Evolutionary conservation across 768 basidiomycete genomes (phyloP).

Genomic region (Trichaptum fuscoviolaceum): DNA sequence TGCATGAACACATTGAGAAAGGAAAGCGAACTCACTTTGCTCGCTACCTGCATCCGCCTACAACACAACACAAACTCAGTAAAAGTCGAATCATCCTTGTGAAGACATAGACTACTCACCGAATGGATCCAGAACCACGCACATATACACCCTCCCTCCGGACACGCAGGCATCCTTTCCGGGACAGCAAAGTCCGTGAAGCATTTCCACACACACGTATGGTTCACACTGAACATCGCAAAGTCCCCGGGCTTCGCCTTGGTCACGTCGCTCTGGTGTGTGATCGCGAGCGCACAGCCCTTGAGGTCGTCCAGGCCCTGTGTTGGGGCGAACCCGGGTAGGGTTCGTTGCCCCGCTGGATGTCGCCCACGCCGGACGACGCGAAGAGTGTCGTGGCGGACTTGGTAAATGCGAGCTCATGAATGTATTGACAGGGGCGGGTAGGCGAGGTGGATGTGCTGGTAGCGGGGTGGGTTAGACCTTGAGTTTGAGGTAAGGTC

Average conservation of each 20-base stretch:
- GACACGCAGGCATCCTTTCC: constrained; percentile 56
- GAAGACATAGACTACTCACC: constrained; percentile 26
- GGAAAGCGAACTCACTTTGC: constrained; percentile 45
- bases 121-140: constrained; percentile 74
- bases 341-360: constrained; percentile 43
- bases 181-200: constrained; percentile 70
- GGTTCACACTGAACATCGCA: constrained; percentile 68
- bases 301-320: constrained; percentile 44
- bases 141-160: constrained; percentile 63
- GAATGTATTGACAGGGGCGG: constrained; percentile 55
- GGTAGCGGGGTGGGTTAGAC: neutral
- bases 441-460: constrained; percentile 49
- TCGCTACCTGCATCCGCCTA: constrained; percentile 52
- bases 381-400: constrained; percentile 54
- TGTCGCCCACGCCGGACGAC: constrained; percentile 46
- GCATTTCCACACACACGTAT: constrained; percentile 68
- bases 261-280: constrained; percentile 59
- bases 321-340: constrained; percentile 48
- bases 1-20: neutral
- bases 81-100: neutral
- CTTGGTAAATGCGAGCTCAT: constrained; percentile 57
- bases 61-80: constrained; percentile 1
- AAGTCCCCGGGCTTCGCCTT: constrained; percentile 63
- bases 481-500: neutral
- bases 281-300: constrained; percentile 67